Evolutionary conservation across 768 basidiomycete genomes (phyloP).

Genomic region (Lactifluus volemus): DNA sequence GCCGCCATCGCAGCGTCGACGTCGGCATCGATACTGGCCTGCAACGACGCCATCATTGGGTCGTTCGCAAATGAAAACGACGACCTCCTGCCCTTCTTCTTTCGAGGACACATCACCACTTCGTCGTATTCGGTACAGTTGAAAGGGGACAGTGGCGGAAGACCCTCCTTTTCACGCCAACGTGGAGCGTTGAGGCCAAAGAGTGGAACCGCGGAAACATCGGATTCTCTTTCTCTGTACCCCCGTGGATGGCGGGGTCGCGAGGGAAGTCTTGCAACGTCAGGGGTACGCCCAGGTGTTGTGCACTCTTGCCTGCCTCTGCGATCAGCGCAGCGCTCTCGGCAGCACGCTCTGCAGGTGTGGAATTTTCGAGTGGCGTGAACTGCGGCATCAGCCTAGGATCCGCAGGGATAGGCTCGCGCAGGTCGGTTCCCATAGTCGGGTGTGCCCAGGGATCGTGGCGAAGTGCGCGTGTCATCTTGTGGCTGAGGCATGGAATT

Average conservation of each 20-base stretch:
- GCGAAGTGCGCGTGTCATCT: constrained; percentile 2
- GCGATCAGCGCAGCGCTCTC: constrained; percentile 4
- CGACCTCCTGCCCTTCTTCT: background rate
- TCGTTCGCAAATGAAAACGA: background rate
- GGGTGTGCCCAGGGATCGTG: constrained; percentile 5
- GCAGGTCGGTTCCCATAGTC: constrained; percentile 12
- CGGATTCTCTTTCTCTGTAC: background rate
- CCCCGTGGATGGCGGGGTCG: background rate
- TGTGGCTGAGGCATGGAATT: background rate
- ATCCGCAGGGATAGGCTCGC: constrained; percentile 14
- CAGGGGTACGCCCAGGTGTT: constrained; percentile 4
- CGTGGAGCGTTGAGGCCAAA: constrained; percentile 3
- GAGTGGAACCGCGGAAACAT: background rate
- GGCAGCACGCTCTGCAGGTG: background rate
- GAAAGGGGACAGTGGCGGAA: background rate
- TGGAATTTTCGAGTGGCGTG: background rate
- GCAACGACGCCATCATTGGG: background rate
- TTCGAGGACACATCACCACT: background rate
- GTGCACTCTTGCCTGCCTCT: constrained; percentile 7
- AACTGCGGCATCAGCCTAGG: constrained; percentile 3
- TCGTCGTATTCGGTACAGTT: background rate
- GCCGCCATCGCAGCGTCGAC: no score
- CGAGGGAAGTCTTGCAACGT: constrained; percentile 8
- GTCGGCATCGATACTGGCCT: background rate
- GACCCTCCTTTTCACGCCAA: constrained; percentile 5